Evolutionary conservation across 257 asterid genomes (phyloP).

Genomic region (Solanum gandarillasii): DNA sequence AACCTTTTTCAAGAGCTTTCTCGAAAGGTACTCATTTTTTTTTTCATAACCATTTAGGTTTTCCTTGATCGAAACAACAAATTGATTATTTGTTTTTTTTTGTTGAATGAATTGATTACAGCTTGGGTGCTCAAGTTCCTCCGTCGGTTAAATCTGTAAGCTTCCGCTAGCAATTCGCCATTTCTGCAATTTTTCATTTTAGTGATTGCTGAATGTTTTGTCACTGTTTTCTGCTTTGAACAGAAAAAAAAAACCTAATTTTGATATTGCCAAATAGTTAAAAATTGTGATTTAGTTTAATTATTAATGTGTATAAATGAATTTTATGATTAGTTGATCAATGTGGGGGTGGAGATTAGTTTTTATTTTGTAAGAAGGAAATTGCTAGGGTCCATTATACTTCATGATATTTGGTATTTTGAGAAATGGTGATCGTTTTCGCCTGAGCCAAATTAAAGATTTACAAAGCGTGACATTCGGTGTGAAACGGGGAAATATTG

Average conservation of each 20-base stretch:
- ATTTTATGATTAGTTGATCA: background rate
- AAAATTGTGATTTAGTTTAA: background rate
- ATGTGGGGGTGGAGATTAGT: background rate
- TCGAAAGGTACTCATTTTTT: conserved; percentile 33
- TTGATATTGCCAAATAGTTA: background rate
- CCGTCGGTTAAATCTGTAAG: conserved; percentile 35
- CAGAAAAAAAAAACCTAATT: background rate
- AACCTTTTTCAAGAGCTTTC: conserved; percentile 49
- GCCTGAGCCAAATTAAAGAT: background rate
- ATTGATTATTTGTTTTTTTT: background rate
- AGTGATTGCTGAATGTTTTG: background rate
- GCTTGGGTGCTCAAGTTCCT: conserved; percentile 57
- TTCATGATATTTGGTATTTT: background rate
- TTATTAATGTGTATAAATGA: background rate
- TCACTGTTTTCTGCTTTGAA: background rate
- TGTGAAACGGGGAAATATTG: background rate
- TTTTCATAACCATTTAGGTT: background rate
- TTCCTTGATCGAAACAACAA: background rate
- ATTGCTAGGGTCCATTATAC: background rate
- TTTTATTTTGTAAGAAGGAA: background rate
- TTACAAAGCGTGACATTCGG: background rate
- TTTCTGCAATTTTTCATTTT: background rate
- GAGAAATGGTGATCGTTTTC: background rate
- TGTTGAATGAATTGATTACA: background rate
- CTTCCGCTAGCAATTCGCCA: background rate